phyloP scores from a whole-genome alignment of 768 basidiomycete species.

The Pluteus cervinus region DNA sequence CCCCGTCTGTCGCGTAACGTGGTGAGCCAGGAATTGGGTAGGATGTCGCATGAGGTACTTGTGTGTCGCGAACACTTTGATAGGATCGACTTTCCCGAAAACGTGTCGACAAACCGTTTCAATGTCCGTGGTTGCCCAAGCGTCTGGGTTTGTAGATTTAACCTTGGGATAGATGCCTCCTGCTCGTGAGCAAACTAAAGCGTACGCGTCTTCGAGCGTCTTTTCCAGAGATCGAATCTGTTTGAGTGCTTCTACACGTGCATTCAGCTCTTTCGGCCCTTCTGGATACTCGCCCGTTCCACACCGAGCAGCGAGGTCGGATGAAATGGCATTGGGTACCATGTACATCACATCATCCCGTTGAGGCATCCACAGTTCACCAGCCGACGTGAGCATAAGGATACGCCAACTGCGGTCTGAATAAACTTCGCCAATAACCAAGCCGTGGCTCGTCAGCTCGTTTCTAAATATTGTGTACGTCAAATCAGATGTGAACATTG shows the following conservation, averaged over 20 bases:
- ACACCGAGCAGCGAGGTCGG: constrained; percentile 42
- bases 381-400: constrained; percentile 32
- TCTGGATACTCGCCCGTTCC: constrained; percentile 25
- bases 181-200: constrained; percentile 17
- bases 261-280: constrained; percentile 35
- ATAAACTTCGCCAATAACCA: constrained; percentile 27
- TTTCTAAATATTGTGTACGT: constrained; percentile 20
- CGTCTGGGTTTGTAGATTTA: constrained; percentile 35
- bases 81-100: constrained; percentile 23
- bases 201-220: constrained; percentile 35
- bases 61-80: constrained; percentile 47
- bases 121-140: constrained; percentile 54
- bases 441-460: constrained; percentile 20
- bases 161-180: constrained; percentile 40
- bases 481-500: constrained; percentile 10
- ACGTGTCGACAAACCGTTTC: constrained; percentile 44
- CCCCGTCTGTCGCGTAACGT: constrained; percentile 40
- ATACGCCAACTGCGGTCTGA: constrained; percentile 14
- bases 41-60: constrained; percentile 54
- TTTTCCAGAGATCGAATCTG: constrained; percentile 49
- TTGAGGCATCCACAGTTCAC: constrained; percentile 46
- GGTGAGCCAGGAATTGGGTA: constrained; percentile 46
- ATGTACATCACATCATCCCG: constrained; percentile 53
- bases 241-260: constrained; percentile 61
- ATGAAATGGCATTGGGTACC: constrained; percentile 49